Conservation (phyloP, 352 stramenopile species). For the Phytophthora chlamydospora region DNA sequence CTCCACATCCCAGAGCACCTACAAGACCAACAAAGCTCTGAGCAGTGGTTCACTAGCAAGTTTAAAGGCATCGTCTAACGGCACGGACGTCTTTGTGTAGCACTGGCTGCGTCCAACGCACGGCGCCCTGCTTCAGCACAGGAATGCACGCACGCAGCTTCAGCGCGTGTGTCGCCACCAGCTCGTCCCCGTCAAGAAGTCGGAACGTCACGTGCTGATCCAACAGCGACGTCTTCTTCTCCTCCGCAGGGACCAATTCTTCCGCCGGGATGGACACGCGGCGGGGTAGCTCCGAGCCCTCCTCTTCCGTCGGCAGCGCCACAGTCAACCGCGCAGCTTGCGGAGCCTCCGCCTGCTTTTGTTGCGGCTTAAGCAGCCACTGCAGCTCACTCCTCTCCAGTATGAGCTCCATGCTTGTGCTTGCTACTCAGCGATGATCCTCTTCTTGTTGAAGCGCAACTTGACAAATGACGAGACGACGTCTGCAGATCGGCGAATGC, state of each 20-base stretch:
- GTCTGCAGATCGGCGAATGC: background rate
- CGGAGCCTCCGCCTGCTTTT: conserved; percentile 12
- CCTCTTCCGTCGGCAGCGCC: conserved; percentile 20
- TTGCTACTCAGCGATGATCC: conserved; percentile 9
- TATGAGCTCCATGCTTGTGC: conserved; percentile 42
- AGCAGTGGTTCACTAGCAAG: background rate
- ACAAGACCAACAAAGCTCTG: conserved; percentile 1
- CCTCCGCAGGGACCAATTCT: conserved; percentile 14
- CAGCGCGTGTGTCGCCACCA: conserved; percentile 41
- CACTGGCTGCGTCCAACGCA: conserved; percentile 49
- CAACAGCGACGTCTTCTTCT: conserved; percentile 47
- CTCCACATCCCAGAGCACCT: conserved; percentile 40
- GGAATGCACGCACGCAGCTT: conserved; percentile 59
- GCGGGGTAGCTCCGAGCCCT: conserved; percentile 43
- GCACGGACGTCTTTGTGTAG: conserved; percentile 37
- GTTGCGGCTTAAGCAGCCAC: conserved; percentile 33
- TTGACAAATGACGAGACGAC: conserved; percentile 12
- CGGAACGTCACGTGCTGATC: conserved; percentile 48
- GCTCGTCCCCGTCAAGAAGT: conserved; percentile 31
- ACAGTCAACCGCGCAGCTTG: conserved; percentile 17
- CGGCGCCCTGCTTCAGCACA: conserved; percentile 44
- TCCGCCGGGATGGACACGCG: conserved; percentile 37
- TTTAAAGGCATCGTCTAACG: background rate
- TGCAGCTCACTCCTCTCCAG: conserved; percentile 35
- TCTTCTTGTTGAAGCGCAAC: conserved; percentile 32